phyloP scores from a whole-genome alignment of 495 filamentous ascomycete genomes.

The Bacidia rubella region DNA sequence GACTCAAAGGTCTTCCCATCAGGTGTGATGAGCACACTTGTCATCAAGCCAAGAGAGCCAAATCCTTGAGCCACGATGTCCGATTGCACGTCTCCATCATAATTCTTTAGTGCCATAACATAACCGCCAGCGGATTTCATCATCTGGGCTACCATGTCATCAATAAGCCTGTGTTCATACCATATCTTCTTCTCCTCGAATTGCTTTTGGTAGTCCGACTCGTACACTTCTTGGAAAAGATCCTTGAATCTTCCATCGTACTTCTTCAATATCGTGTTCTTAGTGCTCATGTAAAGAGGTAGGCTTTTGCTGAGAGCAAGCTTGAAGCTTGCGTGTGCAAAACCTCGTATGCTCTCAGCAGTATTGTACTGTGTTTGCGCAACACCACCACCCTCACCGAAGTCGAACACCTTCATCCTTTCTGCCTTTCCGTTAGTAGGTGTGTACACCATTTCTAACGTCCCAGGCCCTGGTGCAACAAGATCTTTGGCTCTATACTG shows the following conservation, averaged over 20 bases:
- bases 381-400: slow-evolving; percentile 66
- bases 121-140: slow-evolving; percentile 93
- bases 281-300: slow-evolving; percentile 96
- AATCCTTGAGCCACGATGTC: slow-evolving; percentile 98
- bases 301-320: slow-evolving; percentile 73
- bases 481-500: slow-evolving; percentile 93
- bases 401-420: slow-evolving; percentile 80
- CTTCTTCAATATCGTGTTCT: slow-evolving; percentile 98
- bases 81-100: slow-evolving; percentile 97
- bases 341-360: slow-evolving; percentile 81
- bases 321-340: slow-evolving; percentile 94
- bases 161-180: slow-evolving; percentile 98
- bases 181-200: slow-evolving; percentile 89
- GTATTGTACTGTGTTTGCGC: slow-evolving; percentile 97
- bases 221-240: slow-evolving; percentile 95
- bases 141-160: slow-evolving; percentile 99
- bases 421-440: slow-evolving; percentile 71
- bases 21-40: slow-evolving; percentile 88
- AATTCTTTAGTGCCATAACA: slow-evolving; percentile 98
- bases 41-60: slow-evolving; percentile 96
- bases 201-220: slow-evolving; percentile 67
- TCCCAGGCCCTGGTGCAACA: slow-evolving; percentile 68
- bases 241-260: slow-evolving; percentile 99
- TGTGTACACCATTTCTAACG: slow-evolving; percentile 86
- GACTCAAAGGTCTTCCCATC: slow-evolving; percentile 92